Evolutionary conservation across 495 filamentous ascomycete species (phyloP), one percentile per base, ranked within the genome.

Genomic region (Talaromyces adpressus): DNA sequence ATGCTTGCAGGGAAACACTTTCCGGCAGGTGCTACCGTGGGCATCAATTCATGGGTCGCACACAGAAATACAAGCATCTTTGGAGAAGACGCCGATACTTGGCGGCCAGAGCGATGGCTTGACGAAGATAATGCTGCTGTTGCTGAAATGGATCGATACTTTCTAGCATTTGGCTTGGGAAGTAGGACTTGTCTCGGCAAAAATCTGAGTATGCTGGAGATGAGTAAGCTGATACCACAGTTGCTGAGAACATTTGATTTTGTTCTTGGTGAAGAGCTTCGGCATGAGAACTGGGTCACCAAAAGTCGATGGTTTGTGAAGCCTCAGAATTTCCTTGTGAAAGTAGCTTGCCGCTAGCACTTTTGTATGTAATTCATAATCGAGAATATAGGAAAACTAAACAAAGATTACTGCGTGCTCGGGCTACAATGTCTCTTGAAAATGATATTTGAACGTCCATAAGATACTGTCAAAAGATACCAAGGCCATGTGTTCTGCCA

Each of bases 31-130:
- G 57, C 34, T 20, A 52, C 18, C 49, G 83, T 89, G 3, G 85
- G 86, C 4, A 84, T 84, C 64, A 87, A 85, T 62, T 79, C 84
- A 1, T 83, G 83, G 69, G 81, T 85, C 0, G 69, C 88, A 23
- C 84, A 88, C 61, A 72, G 76, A 5, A 77, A 85, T 45, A 64
- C 73, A 3, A 75, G 77, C 0, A 72, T 88, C 1, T 88, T 85
- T 62, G 36, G 36, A 16, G 84, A 86, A 7, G 79, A 85, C 63
- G 81, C 82, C 2, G 77, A 82, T 8, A 54, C 52, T 0, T 90
- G 80, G 71, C 65, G 77, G 2, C 86, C 86, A 1, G 77, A 82
- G 12, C 69, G 87, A 41, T 89, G 85, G 87, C 68, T 86, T 41
- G 14, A 41, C 36, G 4, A 16, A 41, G 36, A 41, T 41, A 14